Base-by-base conservation (phyloP, 225 moss, liverwort and hornwort genomes). In the Bryoerythrophyllum caledonicum region DNA sequence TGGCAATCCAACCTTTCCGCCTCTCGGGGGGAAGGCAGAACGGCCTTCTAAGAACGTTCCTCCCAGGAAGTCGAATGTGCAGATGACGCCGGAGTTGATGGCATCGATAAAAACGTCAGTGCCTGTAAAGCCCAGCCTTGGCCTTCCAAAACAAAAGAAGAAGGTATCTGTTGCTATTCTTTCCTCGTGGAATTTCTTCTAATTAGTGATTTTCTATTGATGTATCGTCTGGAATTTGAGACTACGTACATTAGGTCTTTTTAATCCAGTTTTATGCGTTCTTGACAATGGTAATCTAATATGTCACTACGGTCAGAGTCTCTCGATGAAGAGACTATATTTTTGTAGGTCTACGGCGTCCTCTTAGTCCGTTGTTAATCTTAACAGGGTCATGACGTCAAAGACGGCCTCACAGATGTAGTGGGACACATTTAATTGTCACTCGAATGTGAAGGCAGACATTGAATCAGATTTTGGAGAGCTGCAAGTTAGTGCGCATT, bases 101-200 rank as follows among this genome's bases (percentile, higher is more conserved):
- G 71, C 89, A 57, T 85, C 94, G 48, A 86, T 85, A 25, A 91
- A 85, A 86, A 78, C 91, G 44, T 74, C 84, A 28, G 86, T 82
- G 63, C 89, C 95, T 62, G 90, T 85, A 68, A 90, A 80, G 82
- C 63, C 91, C 68, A 89, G 84, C 4, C 94, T 99, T 68, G 94
- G 90, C 24, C 88, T 86, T 70, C 86, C 85, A 12, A 93, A 91
- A 68, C 93, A 93, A 40, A 91, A 86, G 83, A 94, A 86, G 66
- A 99, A 94, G 94, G 96, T 92, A 78, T 20, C 25, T 25, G 21
- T 66, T 80, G 10, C 53, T 27, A 35, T 75, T 69, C 35, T 72
- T 63, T 63, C 6, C 74, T n/a, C n/a, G n/a, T 56, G 66, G 23
- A 56, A 30, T 44, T 19, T 58, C 10, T 76, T 24, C 44, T 10